These are phyloP conservation scores for Aegilops tauschii DNA, from an alignment of 176 grass and related monocot genomes.

Conservation along the genomic window DNA sequence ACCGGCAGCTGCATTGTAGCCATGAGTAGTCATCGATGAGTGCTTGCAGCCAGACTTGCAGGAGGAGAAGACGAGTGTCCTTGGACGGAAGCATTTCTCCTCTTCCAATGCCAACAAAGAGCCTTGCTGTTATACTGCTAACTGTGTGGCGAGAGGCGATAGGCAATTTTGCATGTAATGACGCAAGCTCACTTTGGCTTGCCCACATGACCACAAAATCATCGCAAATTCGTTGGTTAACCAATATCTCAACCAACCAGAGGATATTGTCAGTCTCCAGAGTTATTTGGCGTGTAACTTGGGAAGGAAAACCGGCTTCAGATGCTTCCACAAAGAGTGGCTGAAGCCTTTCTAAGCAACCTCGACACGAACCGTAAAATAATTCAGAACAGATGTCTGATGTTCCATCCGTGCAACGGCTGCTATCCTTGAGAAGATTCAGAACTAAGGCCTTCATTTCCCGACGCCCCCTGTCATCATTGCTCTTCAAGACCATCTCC, in stretches of 20 bases:
- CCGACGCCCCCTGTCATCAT: constrained; percentile 58
- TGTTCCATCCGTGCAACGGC: constrained; percentile 36
- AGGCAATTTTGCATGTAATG: constrained; percentile 45
- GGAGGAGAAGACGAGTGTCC: constrained; percentile 48
- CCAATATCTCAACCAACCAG: constrained; percentile 79
- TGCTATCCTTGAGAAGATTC: constrained; percentile 76
- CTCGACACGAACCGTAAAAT: constrained; percentile 52
- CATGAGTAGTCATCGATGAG: constrained; percentile 90
- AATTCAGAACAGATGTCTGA: constrained; percentile 48
- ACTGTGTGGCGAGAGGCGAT: constrained; percentile 52
- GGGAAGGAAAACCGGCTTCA: constrained; percentile 35
- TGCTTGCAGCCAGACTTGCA: constrained; percentile 71
- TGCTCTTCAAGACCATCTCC: constrained; percentile 79
- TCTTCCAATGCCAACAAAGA: constrained; percentile 83
- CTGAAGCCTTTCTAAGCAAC: constrained; percentile 55
- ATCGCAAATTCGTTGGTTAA: constrained; percentile 47
- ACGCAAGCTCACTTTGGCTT: constrained; percentile 55
- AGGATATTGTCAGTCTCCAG: constrained; percentile 80
- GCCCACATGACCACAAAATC: constrained; percentile 70
- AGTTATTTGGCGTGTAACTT: constrained; percentile 48
- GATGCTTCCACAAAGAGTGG: constrained; percentile 48
- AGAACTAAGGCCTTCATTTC: constrained; percentile 87
- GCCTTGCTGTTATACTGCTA: constrained; percentile 65
- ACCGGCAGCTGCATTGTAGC: constrained; percentile 61
- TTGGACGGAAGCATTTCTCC: constrained; percentile 75